phyloP scores from a whole-genome alignment of 768 basidiomycete genomes.

The Panaeolus cyanescens region DNA sequence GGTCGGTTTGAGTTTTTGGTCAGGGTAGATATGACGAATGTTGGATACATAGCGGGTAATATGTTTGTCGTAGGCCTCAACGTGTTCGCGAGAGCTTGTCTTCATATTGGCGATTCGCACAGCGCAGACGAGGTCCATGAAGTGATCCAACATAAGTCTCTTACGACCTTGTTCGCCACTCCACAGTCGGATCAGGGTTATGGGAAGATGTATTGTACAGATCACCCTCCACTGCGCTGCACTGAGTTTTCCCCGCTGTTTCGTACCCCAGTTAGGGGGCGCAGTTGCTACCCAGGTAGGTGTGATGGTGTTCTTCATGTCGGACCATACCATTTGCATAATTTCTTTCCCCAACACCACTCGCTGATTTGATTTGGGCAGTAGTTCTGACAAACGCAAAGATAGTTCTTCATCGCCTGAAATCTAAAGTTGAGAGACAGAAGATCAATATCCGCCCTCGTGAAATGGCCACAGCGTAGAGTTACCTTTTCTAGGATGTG shows the following conservation, averaged over 20 bases:
- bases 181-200: slow-evolving; percentile 39
- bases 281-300: slow-evolving; percentile 23
- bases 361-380: neutral
- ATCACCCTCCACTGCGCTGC: slow-evolving; percentile 36
- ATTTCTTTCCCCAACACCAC: neutral
- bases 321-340: neutral
- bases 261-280: slow-evolving; percentile 22
- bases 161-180: slow-evolving; percentile 13
- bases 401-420: neutral
- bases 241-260: slow-evolving; percentile 27
- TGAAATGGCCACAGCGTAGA: neutral
- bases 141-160: slow-evolving; percentile 26
- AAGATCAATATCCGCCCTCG: neutral
- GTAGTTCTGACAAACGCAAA: neutral
- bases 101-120: slow-evolving; percentile 20
- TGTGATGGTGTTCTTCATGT: slow-evolving; percentile 24
- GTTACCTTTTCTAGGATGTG: slow-evolving; percentile 6
- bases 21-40: slow-evolving; percentile 21
- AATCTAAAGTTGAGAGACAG: neutral
- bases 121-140: slow-evolving; percentile 28
- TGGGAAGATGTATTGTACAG: slow-evolving; percentile 30
- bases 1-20: slow-evolving; percentile 23
- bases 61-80: slow-evolving; percentile 8
- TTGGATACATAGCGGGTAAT: slow-evolving; percentile 19
- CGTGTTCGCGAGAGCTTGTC: slow-evolving; percentile 9